Conservation (phyloP, 208 protist genomes). For the Acanthamoeba lenticulata region DNA sequence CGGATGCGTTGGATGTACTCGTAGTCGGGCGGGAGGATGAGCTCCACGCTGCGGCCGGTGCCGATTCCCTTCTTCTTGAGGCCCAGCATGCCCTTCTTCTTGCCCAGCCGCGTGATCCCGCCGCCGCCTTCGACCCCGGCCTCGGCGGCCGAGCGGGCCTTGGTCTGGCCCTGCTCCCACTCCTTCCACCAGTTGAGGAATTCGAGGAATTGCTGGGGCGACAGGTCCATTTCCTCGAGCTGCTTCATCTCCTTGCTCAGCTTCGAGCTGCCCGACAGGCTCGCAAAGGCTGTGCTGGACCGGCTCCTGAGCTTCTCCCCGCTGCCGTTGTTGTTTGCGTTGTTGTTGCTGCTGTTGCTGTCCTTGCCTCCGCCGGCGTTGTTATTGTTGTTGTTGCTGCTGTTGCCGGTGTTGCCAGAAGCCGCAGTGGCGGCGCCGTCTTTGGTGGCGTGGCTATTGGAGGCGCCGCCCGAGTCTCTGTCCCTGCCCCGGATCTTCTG, state of each 20-base stretch:
- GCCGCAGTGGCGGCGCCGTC: too few relatives aligned
- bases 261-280: background rate
- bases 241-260: conserved; percentile 43
- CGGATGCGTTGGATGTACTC: conserved; percentile 15
- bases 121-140: background rate
- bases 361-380: background rate
- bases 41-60: background rate
- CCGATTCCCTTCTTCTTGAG: background rate
- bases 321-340: background rate
- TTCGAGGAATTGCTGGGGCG: conserved; percentile 16
- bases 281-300: background rate
- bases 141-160: background rate
- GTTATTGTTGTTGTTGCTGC: background rate
- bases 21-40: conserved; percentile 8
- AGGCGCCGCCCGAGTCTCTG: too few relatives aligned
- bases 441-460: too few relatives aligned
- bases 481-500: conserved; percentile 8
- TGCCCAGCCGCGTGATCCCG: background rate
- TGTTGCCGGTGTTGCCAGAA: too few relatives aligned
- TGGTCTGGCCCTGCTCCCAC: background rate
- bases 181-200: conserved; percentile 55
- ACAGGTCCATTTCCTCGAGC: conserved; percentile 33
- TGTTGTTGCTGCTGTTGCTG: background rate
- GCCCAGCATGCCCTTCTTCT: background rate
- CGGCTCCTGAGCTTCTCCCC: background rate